Base-by-base conservation (phyloP, 805 yeast genomes). In the Ascoidea rubescens region DNA sequence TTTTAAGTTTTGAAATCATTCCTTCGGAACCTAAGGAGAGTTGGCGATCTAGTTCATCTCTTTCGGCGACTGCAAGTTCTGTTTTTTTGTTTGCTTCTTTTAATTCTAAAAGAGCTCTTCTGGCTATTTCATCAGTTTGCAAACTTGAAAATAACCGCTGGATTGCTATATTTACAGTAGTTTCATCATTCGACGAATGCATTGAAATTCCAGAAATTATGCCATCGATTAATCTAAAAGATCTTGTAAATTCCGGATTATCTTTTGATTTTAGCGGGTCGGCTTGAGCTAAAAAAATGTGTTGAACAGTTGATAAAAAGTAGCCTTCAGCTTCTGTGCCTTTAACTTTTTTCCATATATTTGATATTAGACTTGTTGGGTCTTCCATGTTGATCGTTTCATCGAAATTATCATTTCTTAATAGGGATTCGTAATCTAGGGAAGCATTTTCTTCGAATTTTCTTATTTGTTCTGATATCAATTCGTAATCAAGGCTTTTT, bases 101-200 rank as follows among this genome's bases (percentile, higher is more conserved):
- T 6, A 75, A 73, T 49, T 80, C 84, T 51, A 58, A 63, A 54
- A 65, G 70, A 56, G 93, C 88, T 50, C 79, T 72, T 46, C 79
- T 68, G 12, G 90, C 90, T 66, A 82, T 78, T 50, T 84, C 90
- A 62, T 87, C 96, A 1, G 90, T 82, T 52, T 79, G 74, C 62
- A 87, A 69, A 46, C 83, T 73, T 16, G 84, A 75, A 56, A 75
- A 71, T 44, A 88, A 68, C 47, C 78, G 67, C 58, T 82, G 84
- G 44, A 87, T 80, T 1, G 88, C 81, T 48, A 82, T 72, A 43
- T 80, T 82, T 56, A 84, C 69, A 5, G 83, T 74, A 43, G 76
- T 79, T 51, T 77, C 76, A 8, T 74, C 71, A 49, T 67, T 61
- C 2, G 55, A 10, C 14, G 52, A 50, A n/a, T 57, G 58, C 67